Evolutionary conservation across 2,329 filamentous ascomycete genomes (phyloP).

Genomic region (Trichoderma semiorbis): DNA sequence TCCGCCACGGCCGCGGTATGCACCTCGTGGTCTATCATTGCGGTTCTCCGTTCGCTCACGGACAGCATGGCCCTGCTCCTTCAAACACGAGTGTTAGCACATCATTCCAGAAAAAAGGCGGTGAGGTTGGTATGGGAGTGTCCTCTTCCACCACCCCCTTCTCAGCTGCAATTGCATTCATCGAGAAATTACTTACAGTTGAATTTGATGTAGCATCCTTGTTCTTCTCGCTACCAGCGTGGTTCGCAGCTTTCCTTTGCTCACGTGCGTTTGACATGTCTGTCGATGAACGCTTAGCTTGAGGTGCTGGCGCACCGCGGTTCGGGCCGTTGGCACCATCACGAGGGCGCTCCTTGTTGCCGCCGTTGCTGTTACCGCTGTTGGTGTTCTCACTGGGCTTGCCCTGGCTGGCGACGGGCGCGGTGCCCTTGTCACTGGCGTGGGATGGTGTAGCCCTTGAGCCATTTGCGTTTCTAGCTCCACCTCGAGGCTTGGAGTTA

Average conservation of each 20-base stretch:
- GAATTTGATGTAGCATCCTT: slow-evolving; percentile 38
- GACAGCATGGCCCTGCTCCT: slow-evolving; percentile 30
- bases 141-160: neutral
- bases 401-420: slow-evolving; percentile 27
- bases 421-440: slow-evolving; percentile 36
- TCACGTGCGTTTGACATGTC: slow-evolving; percentile 42
- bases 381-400: slow-evolving; percentile 31
- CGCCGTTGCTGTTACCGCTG: neutral
- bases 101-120: neutral
- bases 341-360: slow-evolving; percentile 33
- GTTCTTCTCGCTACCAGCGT: slow-evolving; percentile 36
- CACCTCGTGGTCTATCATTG: slow-evolving; percentile 41
- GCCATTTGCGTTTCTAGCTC: slow-evolving; percentile 42
- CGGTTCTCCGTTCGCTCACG: slow-evolving; percentile 38
- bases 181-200: slow-evolving; percentile 36
- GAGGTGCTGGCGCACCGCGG: slow-evolving; percentile 36
- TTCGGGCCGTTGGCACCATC: slow-evolving; percentile 34
- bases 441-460: slow-evolving; percentile 36
- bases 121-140: neutral
- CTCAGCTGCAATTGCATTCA: neutral
- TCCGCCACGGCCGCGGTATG: slow-evolving; percentile 44
- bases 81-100: slow-evolving; percentile 9
- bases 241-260: slow-evolving; percentile 43
- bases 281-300: slow-evolving; percentile 43
- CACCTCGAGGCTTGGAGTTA: slow-evolving; percentile 49